Evolutionary conservation across 1,139 yeast genomes (phyloP).

Genomic region (Scheffersomyces stambukii): DNA sequence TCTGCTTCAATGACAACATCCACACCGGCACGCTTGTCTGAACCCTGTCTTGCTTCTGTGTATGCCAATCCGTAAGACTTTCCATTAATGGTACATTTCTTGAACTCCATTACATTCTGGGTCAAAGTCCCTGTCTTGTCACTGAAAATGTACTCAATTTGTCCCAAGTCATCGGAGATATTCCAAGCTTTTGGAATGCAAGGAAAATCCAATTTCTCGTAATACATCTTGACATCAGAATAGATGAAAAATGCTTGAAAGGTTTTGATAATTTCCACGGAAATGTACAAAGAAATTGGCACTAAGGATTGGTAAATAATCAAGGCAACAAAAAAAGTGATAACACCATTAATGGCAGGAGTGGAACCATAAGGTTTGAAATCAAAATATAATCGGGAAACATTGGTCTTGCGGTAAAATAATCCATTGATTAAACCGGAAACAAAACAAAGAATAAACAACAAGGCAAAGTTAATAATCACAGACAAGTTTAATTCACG

Average conservation of each 20-base stretch:
- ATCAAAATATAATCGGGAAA: conserved; percentile 70
- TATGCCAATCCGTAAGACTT: conserved; percentile 88
- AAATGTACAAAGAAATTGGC: conserved; percentile 91
- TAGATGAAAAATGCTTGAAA: conserved; percentile 91
- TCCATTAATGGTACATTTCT: conserved; percentile 87
- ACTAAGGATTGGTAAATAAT: conserved; percentile 89
- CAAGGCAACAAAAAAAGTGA: conserved; percentile 83
- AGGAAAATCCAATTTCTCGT: conserved; percentile 81
- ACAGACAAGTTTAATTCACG: conserved; percentile 82
- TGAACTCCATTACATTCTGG: conserved; percentile 95
- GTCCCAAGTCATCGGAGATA: conserved; percentile 95
- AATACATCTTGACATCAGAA: conserved; percentile 84
- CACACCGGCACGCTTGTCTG: conserved; percentile 81
- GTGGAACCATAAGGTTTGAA: conserved; percentile 44
- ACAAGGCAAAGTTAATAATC: conserved; percentile 65
- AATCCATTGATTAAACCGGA: conserved; percentile 83
- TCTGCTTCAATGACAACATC: conserved; percentile 69
- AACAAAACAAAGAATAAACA: conserved; percentile 75
- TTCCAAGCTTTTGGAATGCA: conserved; percentile 97
- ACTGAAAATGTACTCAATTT: conserved; percentile 90
- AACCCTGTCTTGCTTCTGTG: conserved; percentile 92
- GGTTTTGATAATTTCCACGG: conserved; percentile 92
- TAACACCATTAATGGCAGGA: conserved; percentile 74
- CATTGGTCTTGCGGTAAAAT: conserved; percentile 48
- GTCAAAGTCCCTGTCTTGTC: conserved; percentile 97